Evolutionary conservation across 257 asterid species (phyloP).

Genomic region (Solanum chmielewskii): DNA sequence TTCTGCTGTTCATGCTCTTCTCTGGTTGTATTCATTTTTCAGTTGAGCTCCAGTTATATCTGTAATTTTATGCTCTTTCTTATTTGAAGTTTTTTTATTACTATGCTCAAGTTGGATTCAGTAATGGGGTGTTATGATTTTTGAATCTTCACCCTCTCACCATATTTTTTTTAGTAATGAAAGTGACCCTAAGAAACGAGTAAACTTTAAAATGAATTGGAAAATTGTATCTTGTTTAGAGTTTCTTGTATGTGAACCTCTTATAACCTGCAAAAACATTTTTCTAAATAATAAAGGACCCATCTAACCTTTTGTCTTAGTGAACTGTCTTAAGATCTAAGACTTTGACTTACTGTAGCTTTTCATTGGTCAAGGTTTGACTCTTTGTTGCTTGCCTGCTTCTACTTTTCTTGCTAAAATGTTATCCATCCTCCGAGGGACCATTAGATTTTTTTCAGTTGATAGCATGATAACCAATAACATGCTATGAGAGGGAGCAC

Average conservation of each 20-base stretch:
- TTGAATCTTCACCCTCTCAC: not conserved
- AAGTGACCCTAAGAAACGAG: not conserved
- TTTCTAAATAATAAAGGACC: not conserved
- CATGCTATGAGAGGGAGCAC: not conserved
- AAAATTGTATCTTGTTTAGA: not conserved
- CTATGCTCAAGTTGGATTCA: not conserved
- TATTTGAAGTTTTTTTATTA: not conserved
- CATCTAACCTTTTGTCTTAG: not conserved
- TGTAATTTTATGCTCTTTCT: constrained; percentile 4
- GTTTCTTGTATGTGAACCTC: not conserved
- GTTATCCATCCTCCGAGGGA: not conserved
- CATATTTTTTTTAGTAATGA: not conserved
- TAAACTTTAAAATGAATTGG: not conserved
- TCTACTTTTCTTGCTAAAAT: not conserved
- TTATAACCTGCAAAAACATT: not conserved
- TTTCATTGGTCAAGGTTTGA: not conserved
- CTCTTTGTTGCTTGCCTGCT: not conserved
- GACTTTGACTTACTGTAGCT: not conserved
- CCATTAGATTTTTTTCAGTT: not conserved
- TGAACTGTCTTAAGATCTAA: not conserved
- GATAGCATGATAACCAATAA: not conserved
- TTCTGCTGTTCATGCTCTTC: not conserved
- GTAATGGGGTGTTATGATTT: not conserved
- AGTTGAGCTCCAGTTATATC: not conserved
- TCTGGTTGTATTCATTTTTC: not conserved